Percentiles rank a stretch among this genome's conserved stretches.
These are phyloP conservation scores for Nymphaea thermarum DNA, from an alignment of 164 flowering plant species.

Conservation along the genomic window DNA sequence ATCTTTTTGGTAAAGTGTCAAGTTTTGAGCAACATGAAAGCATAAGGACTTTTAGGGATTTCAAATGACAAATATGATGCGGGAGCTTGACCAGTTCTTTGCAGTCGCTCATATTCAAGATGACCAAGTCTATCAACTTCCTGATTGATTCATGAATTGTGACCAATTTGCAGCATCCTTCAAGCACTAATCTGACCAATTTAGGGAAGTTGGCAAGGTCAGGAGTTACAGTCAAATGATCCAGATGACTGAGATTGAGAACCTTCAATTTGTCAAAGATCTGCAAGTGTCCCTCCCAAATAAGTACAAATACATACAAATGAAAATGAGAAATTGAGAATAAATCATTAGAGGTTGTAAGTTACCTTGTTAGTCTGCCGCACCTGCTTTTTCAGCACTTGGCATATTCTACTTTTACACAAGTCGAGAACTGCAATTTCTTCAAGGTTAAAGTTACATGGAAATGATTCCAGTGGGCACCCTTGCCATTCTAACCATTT, in stretches of 20 bases:
- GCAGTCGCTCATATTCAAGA: conserved; percentile 1
- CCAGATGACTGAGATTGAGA: not conserved
- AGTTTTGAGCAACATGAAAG: not conserved
- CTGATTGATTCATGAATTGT: not conserved
- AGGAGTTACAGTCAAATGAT: not conserved
- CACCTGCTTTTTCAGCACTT: not conserved
- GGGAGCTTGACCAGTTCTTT: not conserved
- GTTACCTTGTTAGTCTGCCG: not conserved
- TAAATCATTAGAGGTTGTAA: not conserved
- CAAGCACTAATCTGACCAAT: not conserved
- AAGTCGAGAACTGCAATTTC: conserved; percentile 2
- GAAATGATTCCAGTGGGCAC: not conserved
- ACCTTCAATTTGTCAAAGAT: not conserved
- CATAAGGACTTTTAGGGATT: not conserved
- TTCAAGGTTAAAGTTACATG: not conserved
- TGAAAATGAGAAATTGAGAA: not conserved
- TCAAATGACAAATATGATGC: not conserved
- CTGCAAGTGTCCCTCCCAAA: not conserved
- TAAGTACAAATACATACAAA: not conserved
- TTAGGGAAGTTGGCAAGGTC: not conserved
- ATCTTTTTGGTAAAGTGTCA: not conserved
- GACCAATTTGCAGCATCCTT: not conserved
- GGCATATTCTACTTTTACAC: not conserved
- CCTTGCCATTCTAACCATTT: conserved; percentile 1
- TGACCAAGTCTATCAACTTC: not conserved